Evolutionary conservation across 2,329 filamentous ascomycete genomes (phyloP).

Genomic region (Ophiostoma perfectum): DNA sequence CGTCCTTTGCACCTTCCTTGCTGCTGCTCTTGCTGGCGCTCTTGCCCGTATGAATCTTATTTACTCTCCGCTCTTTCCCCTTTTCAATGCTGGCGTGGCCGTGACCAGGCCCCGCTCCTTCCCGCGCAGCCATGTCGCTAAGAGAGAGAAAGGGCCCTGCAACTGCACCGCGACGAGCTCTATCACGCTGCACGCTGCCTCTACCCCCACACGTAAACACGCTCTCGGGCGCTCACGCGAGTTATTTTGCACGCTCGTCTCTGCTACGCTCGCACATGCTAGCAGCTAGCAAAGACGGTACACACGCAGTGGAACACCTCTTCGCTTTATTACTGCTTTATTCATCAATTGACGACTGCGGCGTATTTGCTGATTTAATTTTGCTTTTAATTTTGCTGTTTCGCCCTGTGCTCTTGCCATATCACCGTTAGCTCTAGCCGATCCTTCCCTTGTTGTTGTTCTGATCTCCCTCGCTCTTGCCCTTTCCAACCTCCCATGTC

Average conservation of each 20-base stretch:
- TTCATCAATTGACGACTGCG: not conserved
- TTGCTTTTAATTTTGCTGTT: not conserved
- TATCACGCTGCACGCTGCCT: no score
- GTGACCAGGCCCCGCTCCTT: not conserved
- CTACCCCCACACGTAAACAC: no score
- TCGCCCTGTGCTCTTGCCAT: not conserved
- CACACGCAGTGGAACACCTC: no score
- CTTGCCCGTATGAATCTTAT: not conserved
- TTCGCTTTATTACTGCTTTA: not conserved
- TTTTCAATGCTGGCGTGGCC: not conserved
- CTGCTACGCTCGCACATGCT: no score
- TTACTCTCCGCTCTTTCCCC: not conserved
- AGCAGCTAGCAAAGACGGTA: no score
- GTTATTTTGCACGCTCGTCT: no score
- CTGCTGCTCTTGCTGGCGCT: not conserved
- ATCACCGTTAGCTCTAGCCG: constrained; percentile 1
- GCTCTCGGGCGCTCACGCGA: no score
- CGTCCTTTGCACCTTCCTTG: constrained; percentile 12
- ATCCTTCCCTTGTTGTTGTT: constrained; percentile 4
- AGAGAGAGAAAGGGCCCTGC: no score
- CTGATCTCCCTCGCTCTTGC: constrained; percentile 13
- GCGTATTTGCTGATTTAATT: not conserved
- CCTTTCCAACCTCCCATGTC: not conserved
- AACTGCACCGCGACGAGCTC: no score
- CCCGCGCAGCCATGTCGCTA: no score